Conservation (phyloP, 805 yeast genomes). For the Candida yuanshanica region DNA sequence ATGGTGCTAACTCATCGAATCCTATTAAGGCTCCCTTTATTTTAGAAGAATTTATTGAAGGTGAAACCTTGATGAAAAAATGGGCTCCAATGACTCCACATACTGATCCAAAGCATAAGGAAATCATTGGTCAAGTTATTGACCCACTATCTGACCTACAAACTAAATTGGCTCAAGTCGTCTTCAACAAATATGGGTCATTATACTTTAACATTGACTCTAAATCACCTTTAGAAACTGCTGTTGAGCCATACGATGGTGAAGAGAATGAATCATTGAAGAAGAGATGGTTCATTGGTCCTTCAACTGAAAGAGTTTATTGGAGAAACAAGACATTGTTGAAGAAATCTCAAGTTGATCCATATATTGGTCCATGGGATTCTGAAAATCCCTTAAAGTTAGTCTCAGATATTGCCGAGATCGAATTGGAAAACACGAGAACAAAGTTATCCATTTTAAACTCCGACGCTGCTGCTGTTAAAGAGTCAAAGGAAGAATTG, state of each 20-base stretch:
- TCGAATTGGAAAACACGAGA: constrained; percentile 60
- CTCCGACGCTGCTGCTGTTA: constrained; percentile 37
- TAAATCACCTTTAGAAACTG: constrained; percentile 23
- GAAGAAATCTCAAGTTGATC: constrained; percentile 41
- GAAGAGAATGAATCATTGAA: constrained; percentile 47
- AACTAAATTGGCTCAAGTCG: constrained; percentile 44
- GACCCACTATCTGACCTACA: constrained; percentile 70
- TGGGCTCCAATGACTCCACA: constrained; percentile 84
- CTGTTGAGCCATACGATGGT: constrained; percentile 46
- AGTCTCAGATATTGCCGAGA: constrained; percentile 54
- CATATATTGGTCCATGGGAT: constrained; percentile 75
- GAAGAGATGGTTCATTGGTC: constrained; percentile 85
- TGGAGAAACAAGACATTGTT: constrained; percentile 61
- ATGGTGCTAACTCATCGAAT: constrained; percentile 57
- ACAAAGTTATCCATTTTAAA: constrained; percentile 51
- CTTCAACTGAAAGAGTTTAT: constrained; percentile 74
- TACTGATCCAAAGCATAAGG: constrained; percentile 44
- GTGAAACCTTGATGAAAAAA: constrained; percentile 76
- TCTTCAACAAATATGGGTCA: constrained; percentile 75
- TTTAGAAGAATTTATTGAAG: constrained; percentile 73
- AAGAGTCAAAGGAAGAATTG: constrained; percentile 39
- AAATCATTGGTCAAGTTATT: constrained; percentile 53
- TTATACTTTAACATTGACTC: constrained; percentile 75
- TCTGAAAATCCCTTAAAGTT: constrained; percentile 53
- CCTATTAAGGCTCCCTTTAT: constrained; percentile 69